Base-by-base conservation (phyloP, 768 basidiomycete species). In the Rhodotorula paludigena region DNA sequence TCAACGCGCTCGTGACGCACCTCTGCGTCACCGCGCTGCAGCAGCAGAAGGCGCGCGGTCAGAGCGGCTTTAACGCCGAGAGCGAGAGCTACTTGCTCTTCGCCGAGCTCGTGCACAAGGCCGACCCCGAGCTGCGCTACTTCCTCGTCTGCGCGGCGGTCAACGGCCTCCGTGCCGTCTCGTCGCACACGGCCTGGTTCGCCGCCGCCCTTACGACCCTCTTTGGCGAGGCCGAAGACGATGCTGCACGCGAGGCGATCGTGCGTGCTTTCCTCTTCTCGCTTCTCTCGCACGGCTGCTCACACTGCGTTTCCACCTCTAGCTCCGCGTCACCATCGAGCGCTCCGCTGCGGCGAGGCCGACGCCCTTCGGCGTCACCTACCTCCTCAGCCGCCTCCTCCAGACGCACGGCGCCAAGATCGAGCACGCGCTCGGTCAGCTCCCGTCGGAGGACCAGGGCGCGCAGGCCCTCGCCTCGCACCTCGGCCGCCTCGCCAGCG, bases 1-100 rank as follows among this genome's bases (percentile, higher is more conserved):
- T 97, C 77, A 97, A 97, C 77, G 87, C 93, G 32, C 82, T 97
- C 70, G 92, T 96, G 73, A 89, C 97, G 85, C 97, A 92, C 80
- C 86, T 92, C 59, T 93, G 92, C n/a, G 88, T 91, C 30, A 90
- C 89, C 20, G 89, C 91, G 36, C 88, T 96, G 53, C 89, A 89
- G 20, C 88, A 92, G 78, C 86, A 88, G 51, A 92, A 92, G 77
- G 87, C 89, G 3, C 83, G 86, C 78, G 91, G 86, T 74, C 90
- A 90, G 28, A 85, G 86, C 28, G 84, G 88, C 16, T 99, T 97
- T 78, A 84, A 89, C 63, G 77, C 88, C 16, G 86, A 83, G 49
- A 89, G 92, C 74, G 88, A 89, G 25, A 89, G 92, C 55, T 91
- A 92, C 49, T 84, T 88, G 63, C 84, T 89, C 57, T 80, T 98